These are phyloP conservation scores for Beauveria medogensis DNA, from an alignment of 2,329 filamentous ascomycete species.

Conservation along the genomic window DNA sequence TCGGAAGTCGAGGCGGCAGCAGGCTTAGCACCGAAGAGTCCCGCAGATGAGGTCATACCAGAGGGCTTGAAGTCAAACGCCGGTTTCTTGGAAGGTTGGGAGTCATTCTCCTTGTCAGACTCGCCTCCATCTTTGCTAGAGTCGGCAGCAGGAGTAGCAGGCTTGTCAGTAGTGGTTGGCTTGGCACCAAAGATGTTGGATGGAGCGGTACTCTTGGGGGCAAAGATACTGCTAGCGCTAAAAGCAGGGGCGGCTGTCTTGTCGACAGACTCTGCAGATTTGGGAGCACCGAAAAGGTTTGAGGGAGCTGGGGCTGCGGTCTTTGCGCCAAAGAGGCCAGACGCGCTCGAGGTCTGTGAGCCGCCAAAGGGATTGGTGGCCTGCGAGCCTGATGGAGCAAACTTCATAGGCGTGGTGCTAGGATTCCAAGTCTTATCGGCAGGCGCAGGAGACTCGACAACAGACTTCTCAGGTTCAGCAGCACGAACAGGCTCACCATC, in stretches of 20 bases:
- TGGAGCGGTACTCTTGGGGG: constrained; percentile 26
- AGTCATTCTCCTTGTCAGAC: constrained; percentile 38
- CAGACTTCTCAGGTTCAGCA: constrained; percentile 15
- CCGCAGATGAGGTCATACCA: constrained; percentile 13
- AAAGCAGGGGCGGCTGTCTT: constrained; percentile 15
- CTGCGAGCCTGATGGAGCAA: constrained; percentile 29
- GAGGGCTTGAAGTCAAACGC: constrained; percentile 25
- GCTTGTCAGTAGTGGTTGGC: constrained; percentile 19
- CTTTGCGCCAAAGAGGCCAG: constrained; percentile 14
- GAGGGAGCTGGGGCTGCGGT: background rate
- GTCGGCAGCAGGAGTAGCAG: constrained; percentile 17
- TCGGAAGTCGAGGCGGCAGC: constrained; percentile 18
- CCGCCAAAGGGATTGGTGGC: constrained; percentile 25
- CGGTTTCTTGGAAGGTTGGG: constrained; percentile 26
- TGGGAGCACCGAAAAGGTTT: background rate
- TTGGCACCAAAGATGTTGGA: constrained; percentile 31
- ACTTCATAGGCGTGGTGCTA: constrained; percentile 48
- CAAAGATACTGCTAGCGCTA: constrained; percentile 26
- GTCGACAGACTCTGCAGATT: background rate
- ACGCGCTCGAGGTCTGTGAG: constrained; percentile 10
- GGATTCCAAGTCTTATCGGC: constrained; percentile 34
- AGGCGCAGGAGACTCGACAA: constrained; percentile 19
- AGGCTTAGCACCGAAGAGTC: constrained; percentile 27
- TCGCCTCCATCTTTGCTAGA: constrained; percentile 28
- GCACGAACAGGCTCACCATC: constrained; percentile 43